Evolutionary conservation across 2,329 filamentous ascomycete species (phyloP), one percentile per base, ranked within the genome.

Genomic region (Epichloe sibirici): DNA sequence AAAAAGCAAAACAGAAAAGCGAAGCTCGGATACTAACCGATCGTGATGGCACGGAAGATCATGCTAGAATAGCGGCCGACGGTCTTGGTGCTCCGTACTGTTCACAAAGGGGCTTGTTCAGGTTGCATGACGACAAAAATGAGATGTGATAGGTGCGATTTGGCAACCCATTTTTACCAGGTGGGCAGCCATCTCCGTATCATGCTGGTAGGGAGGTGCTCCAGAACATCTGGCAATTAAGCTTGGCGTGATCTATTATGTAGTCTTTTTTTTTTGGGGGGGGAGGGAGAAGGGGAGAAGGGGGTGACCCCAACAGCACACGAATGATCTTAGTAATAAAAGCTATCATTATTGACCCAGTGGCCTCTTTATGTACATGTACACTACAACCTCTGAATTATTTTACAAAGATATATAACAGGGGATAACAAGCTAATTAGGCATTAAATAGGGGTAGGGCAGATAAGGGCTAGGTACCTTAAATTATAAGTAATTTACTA

Each of bases 181-280:
- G 39, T 40, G n/a, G 46, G 51, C n/a, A 46, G 34, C 40, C 42
- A 49, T 45, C 40, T 49, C 46, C 51, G 46, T 35, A 35, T 25
- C 40, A 37, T 49, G 23, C 47, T 21, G 17, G 17, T 5, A 40
- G 17, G 39, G 39, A 40, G 15, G 1, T n/a, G 17, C 39, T 21
- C 39, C 39, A 17, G 17, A 21, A n/a, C 12, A 43, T 43, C 17
- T 43, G 17, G 40, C 8, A 23, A 42, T 42, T 23, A 42, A 42
- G 40, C 40, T 11, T 42, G 40, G 40, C 4, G n/a, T 42, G n/a
- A 17, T 17, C 12, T 15, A 40, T 9, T 15, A 40, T 9, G 17
- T 31, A 21, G 17, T 21, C 17, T 21, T 21, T 8, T 31, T 31
- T 8, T 31, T 31, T n/a, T n/a, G n/a, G n/a, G n/a, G 28, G 39